phyloP scores from a whole-genome alignment of 2,329 filamentous ascomycete species.

The Ampelomyces quisqualis region DNA sequence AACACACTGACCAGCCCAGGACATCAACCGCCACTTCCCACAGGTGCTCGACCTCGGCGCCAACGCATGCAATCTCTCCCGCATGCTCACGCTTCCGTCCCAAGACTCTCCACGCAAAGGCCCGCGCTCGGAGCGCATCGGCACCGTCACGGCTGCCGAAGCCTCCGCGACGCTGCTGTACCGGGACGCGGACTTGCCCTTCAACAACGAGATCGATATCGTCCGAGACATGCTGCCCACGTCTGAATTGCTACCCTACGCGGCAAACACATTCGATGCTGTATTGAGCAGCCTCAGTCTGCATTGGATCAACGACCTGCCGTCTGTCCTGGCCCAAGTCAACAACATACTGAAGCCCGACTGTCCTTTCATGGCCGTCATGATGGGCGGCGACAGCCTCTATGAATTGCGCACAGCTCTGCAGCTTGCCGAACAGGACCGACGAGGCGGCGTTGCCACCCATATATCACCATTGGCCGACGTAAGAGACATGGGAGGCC shows the following conservation, averaged over 20 bases:
- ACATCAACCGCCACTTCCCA: slow-evolving; percentile 87
- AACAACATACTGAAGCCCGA: slow-evolving; percentile 88
- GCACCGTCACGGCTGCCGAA: slow-evolving; percentile 76
- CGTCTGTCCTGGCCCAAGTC: slow-evolving; percentile 78
- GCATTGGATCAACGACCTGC: slow-evolving; percentile 98
- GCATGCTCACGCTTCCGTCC: slow-evolving; percentile 65
- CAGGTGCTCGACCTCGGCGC: slow-evolving; percentile 89
- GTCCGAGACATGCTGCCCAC: slow-evolving; percentile 72
- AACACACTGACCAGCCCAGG: slow-evolving; percentile 52
- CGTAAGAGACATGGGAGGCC: slow-evolving; percentile 83
- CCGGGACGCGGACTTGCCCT: slow-evolving; percentile 72
- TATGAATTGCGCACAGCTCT: slow-evolving; percentile 92
- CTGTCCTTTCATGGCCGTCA: slow-evolving; percentile 87
- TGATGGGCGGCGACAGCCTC: slow-evolving; percentile 92
- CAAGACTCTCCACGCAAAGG: slow-evolving; percentile 63
- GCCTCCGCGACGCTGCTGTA: slow-evolving; percentile 75
- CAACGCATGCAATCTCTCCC: slow-evolving; percentile 92
- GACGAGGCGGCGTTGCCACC: slow-evolving; percentile 85
- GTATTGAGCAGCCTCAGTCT: slow-evolving; percentile 85
- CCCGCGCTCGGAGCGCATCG: slow-evolving; percentile 70
- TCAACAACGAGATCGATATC: slow-evolving; percentile 73
- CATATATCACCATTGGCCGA: slow-evolving; percentile 91
- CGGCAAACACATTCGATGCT: slow-evolving; percentile 77
- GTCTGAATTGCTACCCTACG: slow-evolving; percentile 74
- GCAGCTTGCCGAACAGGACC: slow-evolving; percentile 87